These are phyloP conservation scores for Collariella sp. DNA, from an alignment of 495 filamentous ascomycete species.

Conservation along the genomic window DNA sequence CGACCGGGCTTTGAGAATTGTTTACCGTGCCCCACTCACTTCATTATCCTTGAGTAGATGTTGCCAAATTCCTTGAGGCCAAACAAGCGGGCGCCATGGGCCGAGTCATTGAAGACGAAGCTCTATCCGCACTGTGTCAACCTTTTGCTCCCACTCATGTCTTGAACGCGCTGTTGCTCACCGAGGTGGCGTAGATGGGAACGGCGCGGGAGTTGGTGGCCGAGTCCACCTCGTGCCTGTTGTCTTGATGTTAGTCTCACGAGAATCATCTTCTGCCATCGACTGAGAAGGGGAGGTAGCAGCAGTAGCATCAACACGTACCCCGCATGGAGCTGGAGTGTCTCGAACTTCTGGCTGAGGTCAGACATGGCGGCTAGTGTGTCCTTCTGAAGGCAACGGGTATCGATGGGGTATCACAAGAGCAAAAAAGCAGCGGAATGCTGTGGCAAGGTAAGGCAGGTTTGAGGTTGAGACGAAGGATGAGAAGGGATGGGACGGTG, in stretches of 20 bases:
- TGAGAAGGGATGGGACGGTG: not conserved
- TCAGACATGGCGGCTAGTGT: conserved; percentile 26
- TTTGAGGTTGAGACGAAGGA: conserved; percentile 3
- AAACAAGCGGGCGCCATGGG: conserved; percentile 91
- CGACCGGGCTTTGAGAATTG: too few relatives aligned
- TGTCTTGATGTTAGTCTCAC: conserved; percentile 9
- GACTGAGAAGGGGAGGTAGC: not conserved
- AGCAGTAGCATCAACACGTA: conserved; percentile 33
- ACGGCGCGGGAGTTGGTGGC: conserved; percentile 85
- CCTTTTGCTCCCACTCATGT: not conserved
- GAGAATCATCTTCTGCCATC: not conserved
- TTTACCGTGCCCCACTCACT: conserved; percentile 42
- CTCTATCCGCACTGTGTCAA: conserved; percentile 45
- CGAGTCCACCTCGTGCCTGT: conserved; percentile 75
- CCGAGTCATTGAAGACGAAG: conserved; percentile 91
- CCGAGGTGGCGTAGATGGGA: conserved; percentile 91
- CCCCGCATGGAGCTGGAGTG: conserved; percentile 95
- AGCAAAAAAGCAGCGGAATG: not conserved
- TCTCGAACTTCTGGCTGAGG: conserved; percentile 64
- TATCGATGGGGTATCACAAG: conserved; percentile 9
- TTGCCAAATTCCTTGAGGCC: conserved; percentile 97
- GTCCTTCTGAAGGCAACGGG: not conserved
- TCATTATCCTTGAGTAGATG: conserved; percentile 98
- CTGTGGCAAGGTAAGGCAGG: not conserved
- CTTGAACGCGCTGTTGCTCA: conserved; percentile 30